Base-by-base conservation (phyloP, 352 stramenopile species). In the Peronosclerospora sorghi region DNA sequence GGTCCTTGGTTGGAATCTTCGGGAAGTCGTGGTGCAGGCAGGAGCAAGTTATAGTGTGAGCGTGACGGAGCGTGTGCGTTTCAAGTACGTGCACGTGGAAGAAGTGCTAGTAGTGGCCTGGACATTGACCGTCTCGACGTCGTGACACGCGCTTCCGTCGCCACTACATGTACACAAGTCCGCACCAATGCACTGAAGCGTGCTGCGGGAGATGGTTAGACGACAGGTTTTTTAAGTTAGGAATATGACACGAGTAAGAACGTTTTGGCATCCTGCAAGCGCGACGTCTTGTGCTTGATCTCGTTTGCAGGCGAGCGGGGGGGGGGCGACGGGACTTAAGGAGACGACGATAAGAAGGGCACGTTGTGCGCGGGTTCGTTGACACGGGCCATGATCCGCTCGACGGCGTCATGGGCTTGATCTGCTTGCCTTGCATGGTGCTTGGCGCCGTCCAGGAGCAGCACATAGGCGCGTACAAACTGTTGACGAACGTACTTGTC, bases 401-500 rank as follows among this genome's bases (percentile, higher is more conserved):
- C 50, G 30, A 72, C 35, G 28, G 44, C 36, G 32, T 55, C 20
- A 13, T 60, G 37, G 15, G 13, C 39, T 32, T 32, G 26, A 20
- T 26, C 21, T 26, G 3, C 21, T 26, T 21, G n/a, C 29, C 45
- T 49, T 46, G 19, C 19, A 45, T 23, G 56, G 14, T 23, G 55
- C 40, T 49, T 50, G 51, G 52, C 59, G 8, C 66, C 68, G 26
- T 75, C 51, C 42, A 75, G 65, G 12, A 88, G 55, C 46, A 84
- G 37, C 32, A 75, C 62, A 39, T 83, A 86, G 12, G 76, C 74
- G 12, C 76, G 71, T 5, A 74, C 73, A 35, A 86, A 83, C 45
- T 91, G 73, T 56, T 91, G 78, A 8, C 78, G 78, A 49, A 86
- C 86, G 62, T 88, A 86, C 48, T 86, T 88, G 59, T 91, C 74